Conservation (phyloP, 768 basidiomycete species). For the Serpula lacrymans region DNA sequence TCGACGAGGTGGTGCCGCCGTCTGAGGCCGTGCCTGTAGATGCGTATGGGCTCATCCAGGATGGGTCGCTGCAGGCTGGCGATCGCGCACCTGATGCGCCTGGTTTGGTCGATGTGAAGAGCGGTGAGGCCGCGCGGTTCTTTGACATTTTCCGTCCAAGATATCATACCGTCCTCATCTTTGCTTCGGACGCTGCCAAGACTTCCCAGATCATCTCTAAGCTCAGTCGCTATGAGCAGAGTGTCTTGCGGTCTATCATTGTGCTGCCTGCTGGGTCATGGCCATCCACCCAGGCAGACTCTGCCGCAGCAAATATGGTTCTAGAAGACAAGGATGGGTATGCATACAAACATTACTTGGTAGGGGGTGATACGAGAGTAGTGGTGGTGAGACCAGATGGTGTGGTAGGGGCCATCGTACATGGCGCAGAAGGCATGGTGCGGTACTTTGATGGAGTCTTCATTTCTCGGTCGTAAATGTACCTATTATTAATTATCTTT, state of each 20-base stretch:
- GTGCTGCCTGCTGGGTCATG: conserved; percentile 8
- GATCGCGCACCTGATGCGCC: conserved; percentile 46
- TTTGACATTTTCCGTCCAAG: conserved; percentile 20
- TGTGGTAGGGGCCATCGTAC: conserved; percentile 33
- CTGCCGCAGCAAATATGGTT: conserved; percentile 15
- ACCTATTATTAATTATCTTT: too few relatives aligned
- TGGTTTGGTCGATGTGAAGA: conserved; percentile 17
- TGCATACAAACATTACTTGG: conserved; percentile 38
- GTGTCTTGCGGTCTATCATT: conserved; percentile 8
- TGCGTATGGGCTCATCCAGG: conserved; percentile 15
- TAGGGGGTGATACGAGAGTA: conserved; percentile 28
- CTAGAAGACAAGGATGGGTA: conserved; percentile 35
- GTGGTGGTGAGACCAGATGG: conserved; percentile 43
- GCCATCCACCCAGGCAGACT: not conserved
- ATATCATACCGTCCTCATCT: conserved; percentile 28
- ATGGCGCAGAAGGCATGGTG: conserved; percentile 12
- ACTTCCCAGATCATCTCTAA: conserved; percentile 7
- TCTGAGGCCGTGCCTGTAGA: conserved; percentile 8
- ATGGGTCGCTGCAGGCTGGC: conserved; percentile 33
- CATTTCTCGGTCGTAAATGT: too few relatives aligned
- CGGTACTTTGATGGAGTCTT: conserved; percentile 14
- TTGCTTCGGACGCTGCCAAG: conserved; percentile 11
- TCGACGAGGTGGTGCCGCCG: conserved; percentile 29
- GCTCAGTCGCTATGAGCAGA: conserved; percentile 2
- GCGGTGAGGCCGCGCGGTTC: conserved; percentile 9